Base-by-base conservation (phyloP, 306 rosid genomes). In the Cucurbita pepo region DNA sequence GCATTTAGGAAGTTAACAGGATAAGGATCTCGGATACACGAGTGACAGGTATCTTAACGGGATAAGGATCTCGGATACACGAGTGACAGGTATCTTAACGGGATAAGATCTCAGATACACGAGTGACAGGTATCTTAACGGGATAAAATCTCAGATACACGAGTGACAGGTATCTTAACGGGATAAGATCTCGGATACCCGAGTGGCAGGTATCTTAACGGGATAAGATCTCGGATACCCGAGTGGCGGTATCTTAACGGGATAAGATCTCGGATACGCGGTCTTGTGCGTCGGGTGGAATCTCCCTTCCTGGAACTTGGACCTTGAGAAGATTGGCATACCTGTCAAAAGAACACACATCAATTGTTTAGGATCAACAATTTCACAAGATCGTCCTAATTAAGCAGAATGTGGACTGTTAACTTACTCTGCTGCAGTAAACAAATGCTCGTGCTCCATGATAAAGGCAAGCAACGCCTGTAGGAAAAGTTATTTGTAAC, bases 401-500 rank as follows among this genome's bases (percentile, higher is more conserved):
- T 4, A 64, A 16, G 51, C n/a, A 69, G 60, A 56, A 66, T 47
- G 56, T 48, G 51, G 64, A 78, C 15, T 56, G 77, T 85, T 37
- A 55, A 86, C 99, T 88, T 73, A 95, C 99, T 95, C 96, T 45
- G 83, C 54, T 15, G 82, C 72, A 3, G 95, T 84, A 72, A 95
- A 95, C 85, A 89, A 81, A 85, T 83, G 84, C 67, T 83, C 82
- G 48, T 95, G 99, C 85, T 95, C 99, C 64, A 89, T 82, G 80
- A 91, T 78, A 87, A 95, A 95, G 75, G 99, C 97, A 77, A 89
- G 90, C 87, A 95, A 76, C 79, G 99, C 99, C 99, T 95, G 88
- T 67, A 76, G 52, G 74, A 62, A 56, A 84, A 59, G 47, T 64
- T 56, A 80, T 77, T 53, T 65, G 71, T 14, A 65, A 80, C 62